Evolutionary conservation across 2,329 filamentous ascomycete species (phyloP).

Genomic region (Penicillium digitatum): DNA sequence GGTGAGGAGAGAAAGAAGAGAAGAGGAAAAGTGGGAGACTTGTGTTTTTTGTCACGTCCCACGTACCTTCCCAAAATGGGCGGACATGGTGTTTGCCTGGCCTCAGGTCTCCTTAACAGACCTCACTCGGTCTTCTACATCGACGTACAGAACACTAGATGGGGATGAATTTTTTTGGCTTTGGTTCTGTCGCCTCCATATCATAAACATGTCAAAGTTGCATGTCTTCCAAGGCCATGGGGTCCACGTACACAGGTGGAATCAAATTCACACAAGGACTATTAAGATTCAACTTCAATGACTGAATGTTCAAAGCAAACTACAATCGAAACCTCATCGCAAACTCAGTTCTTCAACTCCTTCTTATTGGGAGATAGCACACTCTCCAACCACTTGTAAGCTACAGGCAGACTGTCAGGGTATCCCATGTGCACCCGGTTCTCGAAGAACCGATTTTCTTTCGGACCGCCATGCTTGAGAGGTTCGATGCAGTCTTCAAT

Average conservation of each 20-base stretch:
- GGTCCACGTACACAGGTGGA: neutral
- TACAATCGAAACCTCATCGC: neutral
- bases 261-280: neutral
- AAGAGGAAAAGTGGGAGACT: neutral
- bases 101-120: neutral
- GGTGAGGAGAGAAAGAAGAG: neutral
- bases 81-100: neutral
- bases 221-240: neutral
- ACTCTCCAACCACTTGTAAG: constrained; percentile 39
- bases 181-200: neutral
- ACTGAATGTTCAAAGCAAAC: neutral
- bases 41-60: neutral
- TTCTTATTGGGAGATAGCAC: constrained; percentile 18
- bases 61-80: neutral
- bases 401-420: constrained; percentile 45
- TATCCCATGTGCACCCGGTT: constrained; percentile 65
- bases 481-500: constrained; percentile 65
- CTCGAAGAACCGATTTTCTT: constrained; percentile 61
- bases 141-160: neutral
- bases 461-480: constrained; percentile 61
- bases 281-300: neutral
- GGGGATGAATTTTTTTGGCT: neutral
- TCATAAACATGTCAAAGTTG: neutral
- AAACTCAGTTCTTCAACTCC: constrained; percentile 24
- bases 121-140: neutral